Evolutionary conservation across 768 basidiomycete species (phyloP), one percentile per base, ranked within the genome.

Genomic region (Tubosaeta brunneosetosa): DNA sequence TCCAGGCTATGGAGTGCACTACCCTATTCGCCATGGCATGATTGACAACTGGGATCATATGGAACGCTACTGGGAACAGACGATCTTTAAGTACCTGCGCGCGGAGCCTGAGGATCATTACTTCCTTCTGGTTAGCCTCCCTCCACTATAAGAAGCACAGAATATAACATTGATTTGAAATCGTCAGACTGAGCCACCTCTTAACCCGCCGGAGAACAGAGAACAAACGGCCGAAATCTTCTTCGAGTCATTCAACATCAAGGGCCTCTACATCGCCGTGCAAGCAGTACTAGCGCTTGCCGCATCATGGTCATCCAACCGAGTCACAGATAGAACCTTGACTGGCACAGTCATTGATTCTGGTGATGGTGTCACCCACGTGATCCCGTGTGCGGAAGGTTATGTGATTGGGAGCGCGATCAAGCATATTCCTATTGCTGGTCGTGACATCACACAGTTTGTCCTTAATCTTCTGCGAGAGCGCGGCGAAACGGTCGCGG

Each of bases 201-300:
- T 99, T 51, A 98, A 99, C 67, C 83, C 95, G 0, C 97, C 97
- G 1, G 97, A 99, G 76, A 99, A 98, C 75, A 81, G 97, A 62
- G 97, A 99, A 72, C 95, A 95, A 70, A 98, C 95, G 0, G 97
- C 97, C 17, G 95, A 98, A 68, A 98, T 98, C 74, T 97, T 99
- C 81, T 99, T 98, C 71, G 97, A 99, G 73, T 95, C 93, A 0
- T 99, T 99, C 84, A 98, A 98, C 73, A 94, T 97, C 75, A 90
- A 94, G 67, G 95, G 95, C 19, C 80, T 97, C 41, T 98, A 98
- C 72, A 98, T 99, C 62, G 97, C 94, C 47, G 97, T 99, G 0
- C 97, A 98, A 69, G 97, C 97, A 33, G 97, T 99, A 6, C 85
- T 99, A 10, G 97, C 97, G 0, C 88, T 99, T 56, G 97, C 97